Base-by-base conservation (phyloP, 2,329 filamentous ascomycete genomes). In the Fusarium duplospermum region DNA sequence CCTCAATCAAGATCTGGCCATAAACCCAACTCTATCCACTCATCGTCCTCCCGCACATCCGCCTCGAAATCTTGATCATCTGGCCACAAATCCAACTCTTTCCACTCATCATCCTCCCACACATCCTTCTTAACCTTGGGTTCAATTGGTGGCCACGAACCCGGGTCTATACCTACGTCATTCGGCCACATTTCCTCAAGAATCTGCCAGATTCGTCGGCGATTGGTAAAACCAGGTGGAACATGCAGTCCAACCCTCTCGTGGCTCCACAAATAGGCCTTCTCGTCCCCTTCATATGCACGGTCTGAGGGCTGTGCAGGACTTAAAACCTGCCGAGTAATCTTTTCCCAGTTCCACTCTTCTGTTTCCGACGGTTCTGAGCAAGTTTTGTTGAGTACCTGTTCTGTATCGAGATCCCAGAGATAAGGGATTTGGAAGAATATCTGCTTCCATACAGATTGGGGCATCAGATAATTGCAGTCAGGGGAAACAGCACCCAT, bases 191-290 rank as follows among this genome's bases (percentile, higher is more conserved):
- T 67, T 8, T 67, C 67, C 13, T 71, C 50, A 3, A 71, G n/a
- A n/a, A 63, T 71, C 50, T 67, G 67, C 67, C 67, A 71, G 10
- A 71, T 71, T 13, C 62, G 47, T 13, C 67, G 57, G 9, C 67
- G 62, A 14, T 70, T 71, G 0, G 47, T 35, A 6, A 71, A 56
- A 4, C 62, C 62, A 14, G 8, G 62, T 1, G 67, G 57, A 1
- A 62, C 31, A 22, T 14, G 6, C 3, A 71, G 24, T 1, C 57
- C 42, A 20, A 71, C n/a, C 2, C 45, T 57, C 1, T 40, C 14
- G 9, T 59, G 16, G 3, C 29, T 33, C 64, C 64, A 69, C 5
- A 61, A 20, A 7, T 7, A 27, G 6, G 38, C n/a, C 10, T 42
- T 7, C 13, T 36, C 22, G 7, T 20, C 18, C 3, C 45, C 45